Percentiles rank a stretch among this genome's conserved stretches.
phyloP scores from a whole-genome alignment of 352 stramenopile genomes.

The Pythium dissimile region DNA sequence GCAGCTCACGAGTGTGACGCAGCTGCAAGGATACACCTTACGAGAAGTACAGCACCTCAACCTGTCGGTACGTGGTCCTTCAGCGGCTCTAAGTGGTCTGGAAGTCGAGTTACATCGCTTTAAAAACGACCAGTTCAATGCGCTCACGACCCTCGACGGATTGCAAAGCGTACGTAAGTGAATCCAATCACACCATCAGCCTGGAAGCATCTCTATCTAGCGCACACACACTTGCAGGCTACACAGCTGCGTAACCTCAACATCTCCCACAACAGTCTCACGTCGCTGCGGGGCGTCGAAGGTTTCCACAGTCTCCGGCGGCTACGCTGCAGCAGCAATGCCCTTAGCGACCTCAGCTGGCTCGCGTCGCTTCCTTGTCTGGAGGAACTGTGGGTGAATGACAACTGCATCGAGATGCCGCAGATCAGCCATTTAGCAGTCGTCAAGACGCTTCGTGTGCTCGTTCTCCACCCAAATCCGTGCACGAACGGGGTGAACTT shows the following conservation, averaged over 20 bases:
- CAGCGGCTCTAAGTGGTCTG: neutral
- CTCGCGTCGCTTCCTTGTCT: conserved; percentile 29
- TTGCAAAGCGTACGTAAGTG: conserved; percentile 36
- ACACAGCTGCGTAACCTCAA: conserved; percentile 52
- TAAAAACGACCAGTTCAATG: conserved; percentile 51
- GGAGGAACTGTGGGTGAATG: conserved; percentile 55
- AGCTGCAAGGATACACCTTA: conserved; percentile 19
- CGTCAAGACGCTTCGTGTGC: conserved; percentile 29
- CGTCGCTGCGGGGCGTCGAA: conserved; percentile 39
- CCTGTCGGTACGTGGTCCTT: conserved; percentile 37
- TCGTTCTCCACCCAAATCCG: conserved; percentile 69
- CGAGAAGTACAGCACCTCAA: conserved; percentile 46
- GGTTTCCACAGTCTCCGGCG: conserved; percentile 35
- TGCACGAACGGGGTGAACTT: conserved; percentile 51
- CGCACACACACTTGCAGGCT: too few species aligned
- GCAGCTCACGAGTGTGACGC: conserved; percentile 28
- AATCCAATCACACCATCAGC: too few species aligned
- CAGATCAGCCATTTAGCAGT: conserved; percentile 48
- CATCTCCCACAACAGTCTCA: conserved; percentile 54
- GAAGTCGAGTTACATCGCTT: neutral
- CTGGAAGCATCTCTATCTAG: too few species aligned
- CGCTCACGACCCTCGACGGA: conserved; percentile 30
- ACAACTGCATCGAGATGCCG: conserved; percentile 47
- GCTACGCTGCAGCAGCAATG: conserved; percentile 59
- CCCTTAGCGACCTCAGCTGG: conserved; percentile 47